Conservation (phyloP, 2,329 filamentous ascomycete species). For the Claviceps quebecensis region DNA sequence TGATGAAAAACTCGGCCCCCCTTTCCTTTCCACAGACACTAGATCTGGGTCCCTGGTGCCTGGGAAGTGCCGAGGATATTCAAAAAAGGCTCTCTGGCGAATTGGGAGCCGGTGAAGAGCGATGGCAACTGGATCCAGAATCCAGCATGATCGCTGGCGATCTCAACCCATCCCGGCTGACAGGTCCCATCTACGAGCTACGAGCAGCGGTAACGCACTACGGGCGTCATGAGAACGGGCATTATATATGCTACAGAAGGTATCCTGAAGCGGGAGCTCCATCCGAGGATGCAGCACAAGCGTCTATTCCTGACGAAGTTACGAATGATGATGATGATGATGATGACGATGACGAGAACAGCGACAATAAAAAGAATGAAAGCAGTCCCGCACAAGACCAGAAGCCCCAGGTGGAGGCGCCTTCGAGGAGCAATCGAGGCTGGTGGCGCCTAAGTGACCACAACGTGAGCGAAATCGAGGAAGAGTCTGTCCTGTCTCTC, state of each 20-base stretch:
- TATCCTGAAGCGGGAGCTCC: conserved; percentile 29
- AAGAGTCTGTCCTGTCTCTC: conserved; percentile 59
- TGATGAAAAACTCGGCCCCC: conserved; percentile 70
- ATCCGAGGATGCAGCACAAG: neutral
- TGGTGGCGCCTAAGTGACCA: conserved; percentile 95
- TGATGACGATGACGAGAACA: neutral
- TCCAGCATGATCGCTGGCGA: conserved; percentile 59
- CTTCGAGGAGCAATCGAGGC: conserved; percentile 25
- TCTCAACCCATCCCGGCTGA: conserved; percentile 32
- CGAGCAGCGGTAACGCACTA: conserved; percentile 79
- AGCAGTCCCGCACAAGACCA: conserved; percentile 7
- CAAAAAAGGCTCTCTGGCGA: conserved; percentile 8
- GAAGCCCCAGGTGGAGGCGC: neutral
- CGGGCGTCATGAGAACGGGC: conserved; percentile 84
- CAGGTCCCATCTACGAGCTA: conserved; percentile 57
- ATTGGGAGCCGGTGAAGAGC: conserved; percentile 32
- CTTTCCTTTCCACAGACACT: conserved; percentile 64
- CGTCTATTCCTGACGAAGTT: neutral
- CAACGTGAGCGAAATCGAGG: conserved; percentile 59
- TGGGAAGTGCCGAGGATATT: conserved; percentile 40
- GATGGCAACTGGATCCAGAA: conserved; percentile 56
- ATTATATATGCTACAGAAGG: conserved; percentile 84
- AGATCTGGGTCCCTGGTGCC: conserved; percentile 72
- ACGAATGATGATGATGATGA: conserved; percentile 1
- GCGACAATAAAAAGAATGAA: neutral